phyloP scores from a whole-genome alignment of 495 filamentous ascomycete species.

The Amphirosellinia nigrospora region DNA sequence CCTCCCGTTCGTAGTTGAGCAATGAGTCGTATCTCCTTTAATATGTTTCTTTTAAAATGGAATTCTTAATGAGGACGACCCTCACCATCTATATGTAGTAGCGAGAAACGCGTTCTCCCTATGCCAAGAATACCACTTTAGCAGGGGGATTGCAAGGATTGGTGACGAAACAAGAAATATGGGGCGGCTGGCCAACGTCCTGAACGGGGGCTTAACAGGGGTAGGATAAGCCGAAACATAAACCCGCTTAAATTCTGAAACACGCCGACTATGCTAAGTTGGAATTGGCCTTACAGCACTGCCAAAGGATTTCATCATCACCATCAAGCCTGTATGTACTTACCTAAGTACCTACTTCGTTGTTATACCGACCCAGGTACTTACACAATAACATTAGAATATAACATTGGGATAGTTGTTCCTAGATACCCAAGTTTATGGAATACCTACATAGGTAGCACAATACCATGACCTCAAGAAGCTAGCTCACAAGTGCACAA shows the following conservation, averaged over 20 bases:
- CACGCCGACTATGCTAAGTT: slow-evolving; percentile 28
- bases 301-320: background rate
- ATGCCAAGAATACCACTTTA: slow-evolving; percentile 19
- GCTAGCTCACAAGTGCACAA: too few relatives aligned
- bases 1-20: background rate
- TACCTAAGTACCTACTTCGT: too few relatives aligned
- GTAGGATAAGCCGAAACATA: slow-evolving; percentile 8
- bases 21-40: background rate
- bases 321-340: background rate
- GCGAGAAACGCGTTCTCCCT: background rate
- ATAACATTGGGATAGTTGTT: too few relatives aligned
- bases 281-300: background rate
- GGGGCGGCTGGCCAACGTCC: background rate
- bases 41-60: background rate
- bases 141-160: background rate
- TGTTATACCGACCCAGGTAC: too few relatives aligned
- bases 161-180: slow-evolving; percentile 12
- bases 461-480: too few relatives aligned
- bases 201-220: slow-evolving; percentile 17
- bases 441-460: too few relatives aligned
- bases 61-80: background rate
- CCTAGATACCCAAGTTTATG: too few relatives aligned
- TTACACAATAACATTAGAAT: too few relatives aligned
- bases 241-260: slow-evolving; percentile 34
- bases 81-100: background rate